A percentile compares a stretch with the other conserved stretches of the same genome.
Evolutionary conservation across 345 rosid species (phyloP).

Genomic region (Salix arbutifolia): DNA sequence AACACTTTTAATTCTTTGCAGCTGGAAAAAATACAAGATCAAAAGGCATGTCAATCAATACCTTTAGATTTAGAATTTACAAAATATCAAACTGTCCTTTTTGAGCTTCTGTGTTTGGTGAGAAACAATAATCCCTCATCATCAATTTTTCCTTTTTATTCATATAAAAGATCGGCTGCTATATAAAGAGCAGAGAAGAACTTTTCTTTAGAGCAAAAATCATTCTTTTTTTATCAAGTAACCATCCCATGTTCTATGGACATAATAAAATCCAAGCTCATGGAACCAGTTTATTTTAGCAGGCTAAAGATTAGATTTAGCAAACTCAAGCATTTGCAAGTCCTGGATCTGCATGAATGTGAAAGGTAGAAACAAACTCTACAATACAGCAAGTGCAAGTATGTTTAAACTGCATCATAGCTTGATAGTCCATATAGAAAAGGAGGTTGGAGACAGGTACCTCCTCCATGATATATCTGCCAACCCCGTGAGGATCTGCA

Average conservation of each 20-base stretch:
- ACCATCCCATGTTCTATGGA: too few species aligned
- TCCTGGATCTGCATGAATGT: background rate
- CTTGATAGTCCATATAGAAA: slow-evolving; percentile 1
- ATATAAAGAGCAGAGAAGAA: too few species aligned
- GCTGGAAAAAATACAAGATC: slow-evolving; percentile 40
- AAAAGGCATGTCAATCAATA: slow-evolving; percentile 9
- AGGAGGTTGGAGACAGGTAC: slow-evolving; percentile 29
- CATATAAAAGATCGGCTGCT: background rate
- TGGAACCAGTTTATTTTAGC: too few species aligned
- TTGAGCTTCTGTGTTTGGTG: background rate
- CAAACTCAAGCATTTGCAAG: too few species aligned
- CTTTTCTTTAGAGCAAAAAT: too few species aligned
- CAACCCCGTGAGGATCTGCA: slow-evolving; percentile 89
- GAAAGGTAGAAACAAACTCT: background rate
- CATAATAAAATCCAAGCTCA: too few species aligned
- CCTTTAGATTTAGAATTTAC: background rate
- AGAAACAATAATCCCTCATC: background rate
- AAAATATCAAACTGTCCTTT: background rate
- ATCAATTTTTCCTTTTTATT: background rate
- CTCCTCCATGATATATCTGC: slow-evolving; percentile 80
- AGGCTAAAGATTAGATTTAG: too few species aligned
- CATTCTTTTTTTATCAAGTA: too few species aligned
- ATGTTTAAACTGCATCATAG: background rate
- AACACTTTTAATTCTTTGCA: slow-evolving; percentile 59
- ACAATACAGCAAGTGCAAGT: background rate